Percentiles rank a stretch among this genome's conserved stretches.
These are phyloP conservation scores for Scleromitrula shiraiana DNA, from an alignment of 2,329 filamentous ascomycete genomes.

Conservation along the genomic window DNA sequence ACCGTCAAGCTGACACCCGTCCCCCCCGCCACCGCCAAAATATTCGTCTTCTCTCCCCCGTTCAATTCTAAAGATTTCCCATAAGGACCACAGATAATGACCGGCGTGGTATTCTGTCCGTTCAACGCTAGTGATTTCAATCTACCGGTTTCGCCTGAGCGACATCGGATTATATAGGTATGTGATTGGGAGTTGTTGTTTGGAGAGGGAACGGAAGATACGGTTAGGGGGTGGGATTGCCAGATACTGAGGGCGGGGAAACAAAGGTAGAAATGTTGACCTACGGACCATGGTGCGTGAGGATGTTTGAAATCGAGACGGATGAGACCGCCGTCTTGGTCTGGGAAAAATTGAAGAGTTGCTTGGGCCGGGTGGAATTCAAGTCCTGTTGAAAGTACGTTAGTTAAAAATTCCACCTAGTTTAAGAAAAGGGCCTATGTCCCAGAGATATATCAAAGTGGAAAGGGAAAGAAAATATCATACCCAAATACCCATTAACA, in stretches of 20 bases:
- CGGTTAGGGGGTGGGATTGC: constrained; percentile 72
- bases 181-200: constrained; percentile 36
- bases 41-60: constrained; percentile 32
- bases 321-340: constrained; percentile 49
- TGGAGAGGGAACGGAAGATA: constrained; percentile 62
- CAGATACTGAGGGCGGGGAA: constrained; percentile 62
- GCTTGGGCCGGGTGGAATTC: constrained; percentile 5
- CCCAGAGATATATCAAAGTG: too few relatives aligned
- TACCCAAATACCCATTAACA: constrained; percentile 30
- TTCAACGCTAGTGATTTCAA: constrained; percentile 27
- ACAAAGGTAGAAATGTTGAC: constrained; percentile 73
- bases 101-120: not conserved
- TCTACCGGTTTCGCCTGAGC: constrained; percentile 46
- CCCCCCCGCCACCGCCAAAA: constrained; percentile 49
- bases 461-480: constrained; percentile 36
- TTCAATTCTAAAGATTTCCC: constrained; percentile 17
- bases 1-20: constrained; percentile 51
- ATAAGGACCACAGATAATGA: constrained; percentile 4
- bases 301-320: constrained; percentile 60
- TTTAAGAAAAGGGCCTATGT: too few relatives aligned
- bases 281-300: constrained; percentile 57
- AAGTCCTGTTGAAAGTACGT: not conserved
- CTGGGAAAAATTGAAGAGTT: not conserved
- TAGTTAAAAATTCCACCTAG: too few relatives aligned
- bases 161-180: constrained; percentile 50